phyloP scores from a whole-genome alignment of 129 eudicot species.

The Pulicaria dysenterica region DNA sequence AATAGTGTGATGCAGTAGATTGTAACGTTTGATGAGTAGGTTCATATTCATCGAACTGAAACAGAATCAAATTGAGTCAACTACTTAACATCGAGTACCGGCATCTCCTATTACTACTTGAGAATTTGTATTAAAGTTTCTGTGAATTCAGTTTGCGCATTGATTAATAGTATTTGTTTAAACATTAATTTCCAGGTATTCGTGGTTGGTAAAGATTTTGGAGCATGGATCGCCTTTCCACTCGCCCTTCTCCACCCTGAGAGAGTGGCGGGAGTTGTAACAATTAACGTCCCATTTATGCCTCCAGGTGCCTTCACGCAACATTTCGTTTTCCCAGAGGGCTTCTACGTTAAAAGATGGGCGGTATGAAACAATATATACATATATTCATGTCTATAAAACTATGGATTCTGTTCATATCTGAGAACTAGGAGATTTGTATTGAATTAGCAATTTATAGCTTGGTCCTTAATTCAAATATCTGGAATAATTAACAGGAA shows the following conservation, averaged over 20 bases:
- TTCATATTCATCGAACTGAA: neutral
- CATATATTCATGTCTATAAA: no score
- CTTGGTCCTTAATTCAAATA: no score
- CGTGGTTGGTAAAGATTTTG: constrained; percentile 19
- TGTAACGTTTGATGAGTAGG: no score
- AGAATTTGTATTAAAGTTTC: no score
- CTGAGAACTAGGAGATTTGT: no score
- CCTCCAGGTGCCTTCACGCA: constrained; percentile 17
- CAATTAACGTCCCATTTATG: neutral
- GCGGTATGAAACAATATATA: neutral
- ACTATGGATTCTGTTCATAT: no score
- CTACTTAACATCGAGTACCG: no score
- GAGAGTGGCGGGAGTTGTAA: constrained; percentile 8
- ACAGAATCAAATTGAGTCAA: neutral
- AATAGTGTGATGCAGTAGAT: no score
- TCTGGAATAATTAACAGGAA: no score
- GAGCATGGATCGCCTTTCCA: neutral
- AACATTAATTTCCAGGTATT: neutral
- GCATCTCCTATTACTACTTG: no score
- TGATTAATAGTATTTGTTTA: neutral
- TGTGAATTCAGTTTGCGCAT: no score
- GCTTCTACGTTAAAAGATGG: constrained; percentile 4
- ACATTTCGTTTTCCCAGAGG: neutral
- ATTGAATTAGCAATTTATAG: no score
- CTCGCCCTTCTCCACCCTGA: neutral